A percentile compares a stretch with the other conserved stretches of the same genome.
These are phyloP conservation scores for Gamarada debralockiae DNA, from an alignment of 495 filamentous ascomycete species.

Conservation along the genomic window DNA sequence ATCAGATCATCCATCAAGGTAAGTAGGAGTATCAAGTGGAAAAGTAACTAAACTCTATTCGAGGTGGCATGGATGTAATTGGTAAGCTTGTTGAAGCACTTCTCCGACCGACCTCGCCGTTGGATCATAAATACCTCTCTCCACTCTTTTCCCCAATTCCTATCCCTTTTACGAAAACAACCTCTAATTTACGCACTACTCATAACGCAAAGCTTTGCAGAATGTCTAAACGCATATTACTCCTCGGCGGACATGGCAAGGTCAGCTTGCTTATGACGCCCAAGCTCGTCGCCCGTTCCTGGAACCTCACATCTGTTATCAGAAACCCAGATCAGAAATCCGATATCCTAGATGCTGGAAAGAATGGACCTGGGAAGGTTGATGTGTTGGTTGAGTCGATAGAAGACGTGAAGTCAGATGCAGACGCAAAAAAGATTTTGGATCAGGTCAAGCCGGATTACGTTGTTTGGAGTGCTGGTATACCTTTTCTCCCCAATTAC, in stretches of 20 bases:
- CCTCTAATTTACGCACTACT: not conserved
- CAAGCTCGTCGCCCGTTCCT: constrained; percentile 64
- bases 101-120: not conserved
- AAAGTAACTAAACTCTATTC: no score
- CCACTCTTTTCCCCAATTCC: not conserved
- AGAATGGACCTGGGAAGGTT: constrained; percentile 44
- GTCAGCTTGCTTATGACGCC: constrained; percentile 74
- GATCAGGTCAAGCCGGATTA: constrained; percentile 60
- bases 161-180: not conserved
- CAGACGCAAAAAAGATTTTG: constrained; percentile 57
- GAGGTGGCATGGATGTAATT: no score
- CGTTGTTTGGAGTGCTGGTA: constrained; percentile 78
- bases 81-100: not conserved
- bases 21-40: no score
- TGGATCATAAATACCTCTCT: not conserved
- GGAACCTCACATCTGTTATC: constrained; percentile 75
- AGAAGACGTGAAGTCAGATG: constrained; percentile 61
- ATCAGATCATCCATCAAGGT: no score
- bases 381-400: constrained; percentile 63
- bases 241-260: constrained; percentile 82
- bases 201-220: not conserved
- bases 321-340: constrained; percentile 62
- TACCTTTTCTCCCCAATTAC: constrained; percentile 6
- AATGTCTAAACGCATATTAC: constrained; percentile 9
- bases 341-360: constrained; percentile 56